phyloP scores from a whole-genome alignment of 192 early-diverging fungal species.

The Linderina pennispora region DNA sequence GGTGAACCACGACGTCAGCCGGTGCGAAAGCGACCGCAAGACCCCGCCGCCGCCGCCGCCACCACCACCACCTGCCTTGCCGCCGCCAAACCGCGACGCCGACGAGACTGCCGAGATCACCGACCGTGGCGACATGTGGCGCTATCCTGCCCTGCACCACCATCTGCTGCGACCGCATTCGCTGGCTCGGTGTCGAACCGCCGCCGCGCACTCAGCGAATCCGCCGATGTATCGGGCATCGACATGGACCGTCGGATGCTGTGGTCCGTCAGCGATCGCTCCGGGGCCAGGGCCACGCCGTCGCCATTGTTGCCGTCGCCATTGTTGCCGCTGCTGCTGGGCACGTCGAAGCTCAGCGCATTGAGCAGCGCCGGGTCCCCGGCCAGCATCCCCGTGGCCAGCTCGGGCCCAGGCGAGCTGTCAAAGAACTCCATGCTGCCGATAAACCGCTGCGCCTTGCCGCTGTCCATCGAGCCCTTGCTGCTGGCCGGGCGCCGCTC shows the following conservation, averaged over 20 bases:
- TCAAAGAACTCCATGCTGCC: slow-evolving; percentile 41
- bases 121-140: slow-evolving; percentile 33
- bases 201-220: too few relatives aligned
- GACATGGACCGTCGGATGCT: slow-evolving; percentile 36
- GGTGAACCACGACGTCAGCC: slow-evolving; percentile 38
- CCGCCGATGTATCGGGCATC: too few relatives aligned
- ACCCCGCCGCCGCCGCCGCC: slow-evolving; percentile 14
- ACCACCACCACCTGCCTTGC: too few relatives aligned
- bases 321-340: not conserved
- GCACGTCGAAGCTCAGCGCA: not conserved
- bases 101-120: slow-evolving; percentile 38
- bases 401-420: slow-evolving; percentile 20
- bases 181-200: too few relatives aligned
- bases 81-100: slow-evolving; percentile 18
- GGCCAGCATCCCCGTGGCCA: slow-evolving; percentile 37
- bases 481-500: slow-evolving; percentile 1
- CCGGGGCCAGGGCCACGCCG: slow-evolving; percentile 1
- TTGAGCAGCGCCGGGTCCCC: slow-evolving; percentile 26
- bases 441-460: slow-evolving; percentile 10
- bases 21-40: slow-evolving; percentile 18
- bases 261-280: slow-evolving; percentile 10
- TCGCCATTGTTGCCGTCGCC: not conserved
- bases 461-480: not conserved
- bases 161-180: too few relatives aligned
- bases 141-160: too few relatives aligned